These are phyloP conservation scores for Termitomyces titanicus DNA, from an alignment of 768 basidiomycete species.

Conservation along the genomic window DNA sequence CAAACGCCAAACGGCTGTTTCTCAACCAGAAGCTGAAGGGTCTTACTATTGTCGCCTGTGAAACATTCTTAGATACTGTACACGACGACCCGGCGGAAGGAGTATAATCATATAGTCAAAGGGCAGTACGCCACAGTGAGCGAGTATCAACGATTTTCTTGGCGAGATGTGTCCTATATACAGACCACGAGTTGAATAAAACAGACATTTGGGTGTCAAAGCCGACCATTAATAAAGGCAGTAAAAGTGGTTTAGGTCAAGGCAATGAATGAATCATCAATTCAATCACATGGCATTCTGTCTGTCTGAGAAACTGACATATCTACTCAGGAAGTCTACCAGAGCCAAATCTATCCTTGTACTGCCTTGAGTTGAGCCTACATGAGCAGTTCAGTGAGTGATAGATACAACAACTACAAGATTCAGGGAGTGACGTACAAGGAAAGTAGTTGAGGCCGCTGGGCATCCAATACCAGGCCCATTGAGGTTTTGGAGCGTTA, in stretches of 20 bases:
- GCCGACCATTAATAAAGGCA: too few relatives aligned
- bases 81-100: neutral
- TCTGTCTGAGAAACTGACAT: neutral
- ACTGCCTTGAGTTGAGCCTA: constrained; percentile 26
- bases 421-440: constrained; percentile 4
- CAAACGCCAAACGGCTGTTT: too few relatives aligned
- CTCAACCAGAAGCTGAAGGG: too few relatives aligned
- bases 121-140: neutral
- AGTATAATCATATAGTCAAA: neutral
- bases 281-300: neutral
- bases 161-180: neutral
- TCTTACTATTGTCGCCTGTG: neutral
- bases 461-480: constrained; percentile 73
- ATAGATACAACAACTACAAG: neutral
- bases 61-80: neutral
- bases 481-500: constrained; percentile 69
- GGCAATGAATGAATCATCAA: neutral
- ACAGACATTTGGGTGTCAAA: neutral
- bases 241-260: too few relatives aligned
- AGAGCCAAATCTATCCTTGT: constrained; percentile 11
- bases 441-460: constrained; percentile 26
- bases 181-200: neutral
- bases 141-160: neutral
- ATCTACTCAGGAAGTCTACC: neutral
- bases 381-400: neutral